These are phyloP conservation scores for Margaritispora aquatica DNA, from an alignment of 495 filamentous ascomycete species.

Conservation along the genomic window DNA sequence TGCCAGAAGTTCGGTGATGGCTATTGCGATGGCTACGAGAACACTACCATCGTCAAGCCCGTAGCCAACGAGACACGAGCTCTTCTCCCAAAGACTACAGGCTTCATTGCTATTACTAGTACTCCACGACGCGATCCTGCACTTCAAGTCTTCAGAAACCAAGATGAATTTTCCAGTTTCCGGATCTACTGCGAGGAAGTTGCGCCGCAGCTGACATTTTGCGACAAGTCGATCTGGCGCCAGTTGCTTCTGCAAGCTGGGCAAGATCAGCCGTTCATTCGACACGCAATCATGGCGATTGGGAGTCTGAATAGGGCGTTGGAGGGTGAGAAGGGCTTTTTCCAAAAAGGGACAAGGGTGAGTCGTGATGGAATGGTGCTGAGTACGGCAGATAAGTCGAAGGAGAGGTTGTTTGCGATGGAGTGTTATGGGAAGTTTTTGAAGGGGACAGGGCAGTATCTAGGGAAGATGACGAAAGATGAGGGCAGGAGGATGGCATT, in stretches of 20 bases:
- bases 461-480: background rate
- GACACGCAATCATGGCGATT: constrained; percentile 58
- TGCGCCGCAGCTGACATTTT: constrained; percentile 49
- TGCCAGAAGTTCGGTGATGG: constrained; percentile 43
- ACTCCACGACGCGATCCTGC: background rate
- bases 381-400: background rate
- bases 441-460: background rate
- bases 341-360: background rate
- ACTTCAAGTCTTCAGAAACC: constrained; percentile 11
- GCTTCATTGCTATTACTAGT: background rate
- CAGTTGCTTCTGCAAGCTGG: constrained; percentile 50
- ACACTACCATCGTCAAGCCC: background rate
- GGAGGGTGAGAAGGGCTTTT: background rate
- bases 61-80: background rate
- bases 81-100: background rate
- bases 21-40: constrained; percentile 46
- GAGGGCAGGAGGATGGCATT: constrained; percentile 5
- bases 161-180: constrained; percentile 47
- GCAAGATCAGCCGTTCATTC: constrained; percentile 50
- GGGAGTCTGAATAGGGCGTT: constrained; percentile 44
- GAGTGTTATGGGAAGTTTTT: constrained; percentile 15
- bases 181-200: constrained; percentile 51
- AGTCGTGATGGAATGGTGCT: background rate
- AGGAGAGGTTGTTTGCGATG: background rate
- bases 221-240: constrained; percentile 53